Evolutionary conservation across 1,284 basidiomycete species (phyloP), one percentile per base, ranked within the genome.

Genomic region (Hypsizygus ulmarius): DNA sequence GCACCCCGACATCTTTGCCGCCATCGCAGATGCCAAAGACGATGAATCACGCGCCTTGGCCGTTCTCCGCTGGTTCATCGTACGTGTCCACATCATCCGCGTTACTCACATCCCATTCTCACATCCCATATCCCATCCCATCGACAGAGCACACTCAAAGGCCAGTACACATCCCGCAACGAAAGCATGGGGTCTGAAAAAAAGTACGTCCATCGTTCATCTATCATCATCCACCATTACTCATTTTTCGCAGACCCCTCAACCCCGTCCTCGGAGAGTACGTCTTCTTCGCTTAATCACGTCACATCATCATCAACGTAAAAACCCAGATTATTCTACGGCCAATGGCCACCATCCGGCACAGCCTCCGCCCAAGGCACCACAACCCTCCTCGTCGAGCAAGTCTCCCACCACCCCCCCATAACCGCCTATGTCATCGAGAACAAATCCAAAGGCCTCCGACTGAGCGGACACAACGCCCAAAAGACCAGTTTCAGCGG

Each of bases 121-220:
- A 43, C 28, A 9, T 16, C 25, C 4, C 12, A 25, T 15, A 28
- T 6, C 21, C 25, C 14, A 37, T 21, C 16, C 15, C 8, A 39
- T 14, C 32, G 47, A 25, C 54, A 87, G 84, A 84, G 85, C 58
- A 97, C 94, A 0, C 79, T 97, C 51, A 97, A 95, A 67, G 93
- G 92, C 32, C 93, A 97, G 63, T 97, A 97, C 70, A 97, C 92
- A 12, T 91, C 90, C 30, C 77, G 93, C 49, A 95, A 94, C 62
- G 92, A 95, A 73, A 85, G 84, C 56, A 87, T 92, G 82, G 95
- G 95, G 7, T 93, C 90, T 1, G 95, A 97, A 78, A 99, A 98
- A 78, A 99, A 98, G 87, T 87, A 55, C 40, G 78, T 69, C 4
- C 25, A 41, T 27, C 11, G 16, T 28, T 29, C 12, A 45, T 39